phyloP scores from a whole-genome alignment of 169 alveolate genomes.

The Plasmodium vivax region DNA sequence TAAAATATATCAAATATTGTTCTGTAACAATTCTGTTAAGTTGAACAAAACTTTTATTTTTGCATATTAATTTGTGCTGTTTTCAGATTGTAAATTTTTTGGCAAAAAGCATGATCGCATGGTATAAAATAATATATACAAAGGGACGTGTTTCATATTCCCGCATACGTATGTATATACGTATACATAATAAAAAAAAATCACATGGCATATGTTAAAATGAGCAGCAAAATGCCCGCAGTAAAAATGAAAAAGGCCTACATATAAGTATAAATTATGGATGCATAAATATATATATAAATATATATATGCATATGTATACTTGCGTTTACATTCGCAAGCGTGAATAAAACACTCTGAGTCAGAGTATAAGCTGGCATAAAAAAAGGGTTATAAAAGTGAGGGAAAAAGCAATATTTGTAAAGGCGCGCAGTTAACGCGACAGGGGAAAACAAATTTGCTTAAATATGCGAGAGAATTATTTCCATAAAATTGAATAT shows the following conservation, averaged over 20 bases:
- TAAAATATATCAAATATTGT: neutral
- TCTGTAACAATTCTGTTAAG: neutral
- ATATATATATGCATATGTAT: neutral
- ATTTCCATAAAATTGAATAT: neutral
- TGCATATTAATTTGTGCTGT: neutral
- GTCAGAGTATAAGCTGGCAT: neutral
- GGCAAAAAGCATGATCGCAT: neutral
- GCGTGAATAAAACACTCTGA: neutral
- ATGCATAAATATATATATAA: neutral
- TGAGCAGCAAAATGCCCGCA: neutral
- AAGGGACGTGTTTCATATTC: neutral
- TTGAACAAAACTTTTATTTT: neutral
- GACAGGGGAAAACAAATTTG: neutral
- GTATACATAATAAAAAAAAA: neutral
- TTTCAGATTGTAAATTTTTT: neutral
- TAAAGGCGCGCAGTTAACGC: neutral
- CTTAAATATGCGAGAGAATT: neutral
- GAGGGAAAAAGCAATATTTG: neutral
- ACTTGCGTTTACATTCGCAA: neutral
- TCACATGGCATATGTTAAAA: neutral
- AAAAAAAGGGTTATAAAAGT: neutral
- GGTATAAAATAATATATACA: neutral
- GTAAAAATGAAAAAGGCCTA: neutral
- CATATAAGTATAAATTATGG: neutral
- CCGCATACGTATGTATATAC: neutral